Conservation (phyloP, 495 filamentous ascomycete genomes). For the Amniculicola lignicola region DNA sequence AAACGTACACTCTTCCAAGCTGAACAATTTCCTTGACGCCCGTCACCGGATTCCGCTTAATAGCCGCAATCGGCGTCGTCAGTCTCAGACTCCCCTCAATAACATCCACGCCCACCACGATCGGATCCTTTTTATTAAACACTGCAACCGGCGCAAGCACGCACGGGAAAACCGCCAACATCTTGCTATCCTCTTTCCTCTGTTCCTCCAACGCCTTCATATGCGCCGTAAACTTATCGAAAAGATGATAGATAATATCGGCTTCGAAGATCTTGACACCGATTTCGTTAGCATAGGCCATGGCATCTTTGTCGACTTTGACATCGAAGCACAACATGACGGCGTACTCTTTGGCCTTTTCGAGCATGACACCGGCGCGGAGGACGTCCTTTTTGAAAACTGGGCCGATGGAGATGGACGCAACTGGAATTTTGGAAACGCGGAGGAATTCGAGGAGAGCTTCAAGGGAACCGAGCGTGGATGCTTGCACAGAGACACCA, state of each 20-base stretch:
- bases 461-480: constrained; percentile 95
- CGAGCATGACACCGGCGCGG: constrained; percentile 92
- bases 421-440: constrained; percentile 91
- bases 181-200: constrained; percentile 93
- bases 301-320: constrained; percentile 96
- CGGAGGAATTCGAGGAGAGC: constrained; percentile 94
- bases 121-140: constrained; percentile 97
- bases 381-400: constrained; percentile 99
- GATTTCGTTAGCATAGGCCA: constrained; percentile 84
- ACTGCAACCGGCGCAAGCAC: constrained; percentile 84
- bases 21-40: constrained; percentile 76
- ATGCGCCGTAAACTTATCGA: constrained; percentile 93
- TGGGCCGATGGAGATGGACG: constrained; percentile 95
- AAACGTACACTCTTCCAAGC: constrained; percentile 91
- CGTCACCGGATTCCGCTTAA: constrained; percentile 75
- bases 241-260: constrained; percentile 98
- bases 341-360: constrained; percentile 91
- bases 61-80: constrained; percentile 81
- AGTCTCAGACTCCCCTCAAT: constrained; percentile 80
- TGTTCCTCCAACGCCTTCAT: constrained; percentile 80
- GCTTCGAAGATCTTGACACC: constrained; percentile 98
- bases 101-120: constrained; percentile 94
- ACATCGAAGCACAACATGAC: constrained; percentile 99
- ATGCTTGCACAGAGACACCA: constrained; percentile 96
- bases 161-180: constrained; percentile 95